Base-by-base conservation (phyloP, 805 yeast species). In the Nakazawaea molendinolei region DNA sequence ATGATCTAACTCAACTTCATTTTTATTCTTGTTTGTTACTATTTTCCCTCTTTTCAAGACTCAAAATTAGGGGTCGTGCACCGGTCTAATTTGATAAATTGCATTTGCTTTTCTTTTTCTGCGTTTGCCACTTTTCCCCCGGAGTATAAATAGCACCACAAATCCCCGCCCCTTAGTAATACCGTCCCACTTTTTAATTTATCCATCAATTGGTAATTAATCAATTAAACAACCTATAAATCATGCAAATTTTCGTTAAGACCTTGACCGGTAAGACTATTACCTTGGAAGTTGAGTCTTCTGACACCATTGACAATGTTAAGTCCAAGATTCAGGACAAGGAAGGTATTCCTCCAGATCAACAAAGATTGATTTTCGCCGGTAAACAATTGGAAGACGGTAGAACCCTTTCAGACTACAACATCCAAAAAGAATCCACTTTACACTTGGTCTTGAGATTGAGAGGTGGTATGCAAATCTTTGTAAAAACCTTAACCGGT, bases 231-330 rank as follows among this genome's bases (percentile, higher is more conserved):
- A 22, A 36, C 25, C 39, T 19, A 43, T 36, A 40, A 41, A 65
- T 54, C 48, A 83, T 84, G 92, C 92, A 84, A 77, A 89, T 90
- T 76, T 92, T 90, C 75, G 97, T 92, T 73, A 92, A 90, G 76
- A 90, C 97, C 74, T 80, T 92, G 66, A 89, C 97, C 58, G 97
- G 97, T 75, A 90, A 90, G 87, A 81, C 97, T 63, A 90, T 92
- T 74, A 66, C 79, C 45, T 67, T 72, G 48, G 78, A 76, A 65
- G 67, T 63, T 16, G 69, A 63, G 42, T 62, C 68, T n/a, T 63
- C 68, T 3, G 68, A 63, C 55, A 58, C 71, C 28, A 58, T 59
- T 31, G 71, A 68, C 48, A 58, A 56, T 38, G 63, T 67, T 46
- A 63, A 61, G 53, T 52, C 64, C 25, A 61, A 63, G 51, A 60